phyloP scores from a whole-genome alignment of 257 asterid species.

The Marsdenia floribunda region DNA sequence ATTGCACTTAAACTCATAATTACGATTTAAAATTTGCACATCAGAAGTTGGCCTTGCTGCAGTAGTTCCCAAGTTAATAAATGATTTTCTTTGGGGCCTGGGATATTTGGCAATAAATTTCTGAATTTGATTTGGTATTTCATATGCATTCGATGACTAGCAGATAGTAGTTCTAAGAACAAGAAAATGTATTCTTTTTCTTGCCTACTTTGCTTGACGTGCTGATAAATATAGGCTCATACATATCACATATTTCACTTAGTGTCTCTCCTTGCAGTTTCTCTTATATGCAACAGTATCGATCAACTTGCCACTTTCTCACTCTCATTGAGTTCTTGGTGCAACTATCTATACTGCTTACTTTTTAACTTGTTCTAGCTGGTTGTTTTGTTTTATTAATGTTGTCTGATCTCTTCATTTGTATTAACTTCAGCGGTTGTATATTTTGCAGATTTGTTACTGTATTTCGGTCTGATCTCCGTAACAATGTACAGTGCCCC shows the following conservation, averaged over 20 bases:
- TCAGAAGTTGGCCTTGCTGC: background rate
- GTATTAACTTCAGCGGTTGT: background rate
- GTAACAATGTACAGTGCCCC: slow-evolving; percentile 42
- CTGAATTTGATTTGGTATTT: background rate
- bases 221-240: background rate
- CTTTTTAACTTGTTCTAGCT: background rate
- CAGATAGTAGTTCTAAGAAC: background rate
- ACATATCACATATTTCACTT: background rate
- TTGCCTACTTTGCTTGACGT: background rate
- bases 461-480: slow-evolving; percentile 31
- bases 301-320: background rate
- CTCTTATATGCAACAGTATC: background rate
- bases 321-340: background rate
- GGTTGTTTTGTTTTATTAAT: background rate
- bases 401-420: background rate
- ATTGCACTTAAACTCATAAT: background rate
- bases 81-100: background rate
- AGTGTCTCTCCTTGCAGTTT: background rate
- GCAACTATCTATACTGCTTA: background rate
- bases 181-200: background rate
- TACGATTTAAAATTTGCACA: background rate
- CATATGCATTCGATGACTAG: no score
- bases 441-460: slow-evolving; percentile 28
- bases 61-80: background rate
- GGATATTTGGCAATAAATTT: background rate